phyloP scores from a whole-genome alignment of 768 basidiomycete species.

The Rhodotorula taiwanensis region DNA sequence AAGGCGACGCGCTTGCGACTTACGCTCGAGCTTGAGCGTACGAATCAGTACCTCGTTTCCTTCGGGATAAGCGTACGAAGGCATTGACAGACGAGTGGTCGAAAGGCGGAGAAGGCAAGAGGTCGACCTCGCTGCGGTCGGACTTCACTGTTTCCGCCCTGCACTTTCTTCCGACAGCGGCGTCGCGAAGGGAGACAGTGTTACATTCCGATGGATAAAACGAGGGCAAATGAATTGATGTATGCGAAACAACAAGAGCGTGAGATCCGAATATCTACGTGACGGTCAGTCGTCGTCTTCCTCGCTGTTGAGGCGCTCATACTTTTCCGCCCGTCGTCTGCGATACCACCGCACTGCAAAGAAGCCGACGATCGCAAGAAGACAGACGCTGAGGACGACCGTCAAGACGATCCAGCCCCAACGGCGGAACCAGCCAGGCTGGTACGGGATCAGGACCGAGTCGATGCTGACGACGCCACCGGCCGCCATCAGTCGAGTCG shows the following conservation, averaged over 20 bases:
- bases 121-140: not conserved
- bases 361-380: not conserved
- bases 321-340: conserved; percentile 6
- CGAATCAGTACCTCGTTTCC: conserved; percentile 42
- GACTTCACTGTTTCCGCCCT: not conserved
- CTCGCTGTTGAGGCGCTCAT: conserved; percentile 20
- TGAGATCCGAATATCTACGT: not conserved
- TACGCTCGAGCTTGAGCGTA: conserved; percentile 41
- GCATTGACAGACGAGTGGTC: not conserved
- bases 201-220: not conserved
- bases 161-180: no score
- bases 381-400: not conserved
- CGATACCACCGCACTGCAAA: not conserved
- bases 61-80: conserved; percentile 39
- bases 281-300: conserved; percentile 29
- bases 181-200: no score
- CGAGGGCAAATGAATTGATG: not conserved
- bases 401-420: conserved; percentile 51
- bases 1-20: conserved; percentile 41
- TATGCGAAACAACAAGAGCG: not conserved
- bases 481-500: conserved; percentile 48
- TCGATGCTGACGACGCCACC: conserved; percentile 90
- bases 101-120: not conserved
- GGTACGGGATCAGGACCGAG: conserved; percentile 71
- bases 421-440: conserved; percentile 74